phyloP scores from a whole-genome alignment of 257 asterid genomes.

The Nicotiana tabacum region DNA sequence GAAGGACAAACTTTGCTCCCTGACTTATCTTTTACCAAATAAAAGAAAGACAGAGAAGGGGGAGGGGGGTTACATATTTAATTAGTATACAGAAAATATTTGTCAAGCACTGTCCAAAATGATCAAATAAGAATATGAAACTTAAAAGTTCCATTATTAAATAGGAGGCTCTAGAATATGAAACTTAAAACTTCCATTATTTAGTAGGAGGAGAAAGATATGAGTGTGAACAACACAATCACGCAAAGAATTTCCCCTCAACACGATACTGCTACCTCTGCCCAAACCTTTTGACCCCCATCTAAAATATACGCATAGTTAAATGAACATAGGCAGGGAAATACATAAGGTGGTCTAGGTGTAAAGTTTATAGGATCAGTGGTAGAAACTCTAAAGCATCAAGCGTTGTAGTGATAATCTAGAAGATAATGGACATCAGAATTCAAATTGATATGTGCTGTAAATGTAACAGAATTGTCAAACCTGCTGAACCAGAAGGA shows the following conservation, averaged over 20 bases:
- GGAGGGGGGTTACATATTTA: background rate
- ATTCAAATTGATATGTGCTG: background rate
- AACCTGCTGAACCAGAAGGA: slow-evolving; percentile 93
- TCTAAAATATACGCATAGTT: background rate
- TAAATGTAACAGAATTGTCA: slow-evolving; percentile 10
- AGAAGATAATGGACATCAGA: slow-evolving; percentile 4
- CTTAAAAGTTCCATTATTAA: background rate
- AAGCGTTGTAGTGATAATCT: background rate
- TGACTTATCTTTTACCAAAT: slow-evolving; percentile 2
- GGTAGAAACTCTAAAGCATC: background rate
- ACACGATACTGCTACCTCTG: background rate
- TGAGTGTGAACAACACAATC: background rate
- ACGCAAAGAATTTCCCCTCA: background rate
- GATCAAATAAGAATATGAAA: background rate
- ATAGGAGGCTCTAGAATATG: background rate
- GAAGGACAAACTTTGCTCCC: background rate
- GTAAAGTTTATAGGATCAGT: background rate
- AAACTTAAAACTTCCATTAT: background rate
- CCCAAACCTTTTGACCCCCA: background rate
- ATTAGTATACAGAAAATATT: background rate
- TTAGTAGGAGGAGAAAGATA: background rate
- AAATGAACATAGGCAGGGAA: background rate
- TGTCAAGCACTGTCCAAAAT: background rate
- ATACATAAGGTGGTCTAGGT: background rate
- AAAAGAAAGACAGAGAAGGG: background rate